Conservation (phyloP, 345 rosid genomes). For the Aethionema arabicum region DNA sequence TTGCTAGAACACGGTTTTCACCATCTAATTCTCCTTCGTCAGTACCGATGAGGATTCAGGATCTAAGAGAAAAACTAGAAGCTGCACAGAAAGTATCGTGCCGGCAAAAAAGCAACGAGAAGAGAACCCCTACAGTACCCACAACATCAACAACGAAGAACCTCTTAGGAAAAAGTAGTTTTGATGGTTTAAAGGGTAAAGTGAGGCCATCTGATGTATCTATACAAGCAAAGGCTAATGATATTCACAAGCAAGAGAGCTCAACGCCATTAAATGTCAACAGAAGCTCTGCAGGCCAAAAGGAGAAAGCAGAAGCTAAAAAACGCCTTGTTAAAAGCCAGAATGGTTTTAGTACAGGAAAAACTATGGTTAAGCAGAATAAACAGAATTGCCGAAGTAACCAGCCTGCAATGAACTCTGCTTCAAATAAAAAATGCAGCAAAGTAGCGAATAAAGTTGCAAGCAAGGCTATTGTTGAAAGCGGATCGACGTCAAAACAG, state of each 20-base stretch:
- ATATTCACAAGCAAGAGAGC: conserved; percentile 43
- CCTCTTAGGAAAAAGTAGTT: conserved; percentile 36
- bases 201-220: conserved; percentile 44
- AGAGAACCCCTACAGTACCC: conserved; percentile 27
- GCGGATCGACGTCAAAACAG: conserved; percentile 43
- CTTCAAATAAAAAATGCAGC: conserved; percentile 41
- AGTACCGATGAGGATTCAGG: conserved; percentile 69
- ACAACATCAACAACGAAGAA: conserved; percentile 27
- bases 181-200: conserved; percentile 44
- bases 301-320: conserved; percentile 47
- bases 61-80: conserved; percentile 78
- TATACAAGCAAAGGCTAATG: conserved; percentile 45
- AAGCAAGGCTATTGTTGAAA: conserved; percentile 41
- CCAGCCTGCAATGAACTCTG: conserved; percentile 41
- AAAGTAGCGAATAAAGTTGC: conserved; percentile 40
- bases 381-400: conserved; percentile 63
- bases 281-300: conserved; percentile 41
- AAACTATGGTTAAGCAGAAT: conserved; percentile 61
- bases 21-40: conserved; percentile 50
- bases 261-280: conserved; percentile 30
- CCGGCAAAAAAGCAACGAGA: conserved; percentile 48
- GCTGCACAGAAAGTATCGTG: conserved; percentile 49
- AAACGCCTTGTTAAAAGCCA: conserved; percentile 41
- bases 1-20: conserved; percentile 43
- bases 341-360: conserved; percentile 39